Evolutionary conservation across 2,329 filamentous ascomycete genomes (phyloP).

Genomic region (Capronia epimyces): DNA sequence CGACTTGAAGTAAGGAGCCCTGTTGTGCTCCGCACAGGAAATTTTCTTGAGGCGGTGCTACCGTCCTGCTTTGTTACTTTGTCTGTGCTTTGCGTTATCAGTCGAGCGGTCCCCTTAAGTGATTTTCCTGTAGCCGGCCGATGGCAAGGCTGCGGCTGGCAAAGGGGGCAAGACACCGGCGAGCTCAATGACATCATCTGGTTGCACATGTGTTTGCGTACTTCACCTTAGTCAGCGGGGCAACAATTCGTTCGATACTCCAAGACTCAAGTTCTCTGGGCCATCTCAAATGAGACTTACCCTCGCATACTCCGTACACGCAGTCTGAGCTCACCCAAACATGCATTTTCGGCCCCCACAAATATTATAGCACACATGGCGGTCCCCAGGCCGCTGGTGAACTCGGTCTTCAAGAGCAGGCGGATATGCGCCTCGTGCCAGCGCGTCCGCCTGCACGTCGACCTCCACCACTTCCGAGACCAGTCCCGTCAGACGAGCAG

Average conservation of each 20-base stretch:
- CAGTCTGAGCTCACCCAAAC: too few relatives aligned
- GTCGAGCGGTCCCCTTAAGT: too few relatives aligned
- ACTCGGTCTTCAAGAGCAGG: not conserved
- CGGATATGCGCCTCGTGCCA: conserved; percentile 29
- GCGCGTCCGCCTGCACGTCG: conserved; percentile 35
- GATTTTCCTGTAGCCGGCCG: too few relatives aligned
- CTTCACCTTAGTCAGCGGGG: not conserved
- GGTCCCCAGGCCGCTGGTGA: not conserved
- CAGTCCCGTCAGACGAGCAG: not conserved
- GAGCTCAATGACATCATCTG: not conserved
- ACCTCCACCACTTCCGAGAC: conserved; percentile 32
- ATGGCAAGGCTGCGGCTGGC: too few relatives aligned
- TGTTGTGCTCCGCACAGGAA: too few relatives aligned
- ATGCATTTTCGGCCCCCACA: not conserved
- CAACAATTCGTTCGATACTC: too few relatives aligned
- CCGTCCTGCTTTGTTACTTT: too few relatives aligned
- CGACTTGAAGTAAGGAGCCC: too few relatives aligned
- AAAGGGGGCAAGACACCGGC: not conserved
- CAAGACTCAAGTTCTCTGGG: not conserved
- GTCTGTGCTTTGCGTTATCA: too few relatives aligned
- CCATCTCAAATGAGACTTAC: too few relatives aligned
- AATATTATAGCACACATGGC: not conserved
- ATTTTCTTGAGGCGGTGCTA: too few relatives aligned
- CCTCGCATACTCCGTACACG: too few relatives aligned
- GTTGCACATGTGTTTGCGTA: not conserved